A percentile compares a stretch with the other conserved stretches of the same genome.
Evolutionary conservation across 2,329 filamentous ascomycete species (phyloP).

Genomic region (Dothideomycetidae sp.): DNA sequence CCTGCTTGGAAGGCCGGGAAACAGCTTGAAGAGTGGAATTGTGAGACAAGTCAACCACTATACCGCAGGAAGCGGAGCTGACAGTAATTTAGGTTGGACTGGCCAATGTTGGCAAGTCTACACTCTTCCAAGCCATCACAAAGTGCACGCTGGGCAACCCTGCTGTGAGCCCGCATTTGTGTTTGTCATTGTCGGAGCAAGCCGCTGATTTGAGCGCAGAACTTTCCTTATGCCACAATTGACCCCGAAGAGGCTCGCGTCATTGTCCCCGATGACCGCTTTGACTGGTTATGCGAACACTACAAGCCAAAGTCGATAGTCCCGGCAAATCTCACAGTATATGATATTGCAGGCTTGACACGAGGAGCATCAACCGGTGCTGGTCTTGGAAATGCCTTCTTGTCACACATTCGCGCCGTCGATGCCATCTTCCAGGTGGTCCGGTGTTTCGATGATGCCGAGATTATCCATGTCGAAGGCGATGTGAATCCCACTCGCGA

Average conservation of each 20-base stretch:
- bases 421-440: slow-evolving; percentile 29
- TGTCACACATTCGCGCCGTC: slow-evolving; percentile 87
- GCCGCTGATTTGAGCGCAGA: slow-evolving; percentile 39
- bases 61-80: background rate
- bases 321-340: slow-evolving; percentile 95
- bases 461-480: slow-evolving; percentile 98
- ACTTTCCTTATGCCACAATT: slow-evolving; percentile 98
- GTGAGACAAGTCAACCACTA: slow-evolving; percentile 12
- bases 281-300: slow-evolving; percentile 88
- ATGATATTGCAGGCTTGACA: slow-evolving; percentile 95
- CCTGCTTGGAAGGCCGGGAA: slow-evolving; percentile 86
- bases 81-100: slow-evolving; percentile 63
- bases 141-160: slow-evolving; percentile 96
- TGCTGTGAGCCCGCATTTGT: slow-evolving; percentile 49
- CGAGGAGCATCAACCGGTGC: slow-evolving; percentile 92
- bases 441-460: slow-evolving; percentile 69
- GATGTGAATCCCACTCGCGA: slow-evolving; percentile 93
- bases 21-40: slow-evolving; percentile 98
- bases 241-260: slow-evolving; percentile 97
- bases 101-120: slow-evolving; percentile 98
- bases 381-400: slow-evolving; percentile 92
- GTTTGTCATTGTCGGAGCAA: slow-evolving; percentile 7
- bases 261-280: slow-evolving; percentile 89
- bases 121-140: slow-evolving; percentile 98
- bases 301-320: slow-evolving; percentile 96